Conservation (phyloP, 2,329 filamentous ascomycete genomes). For the Exophiala aquamarina region DNA sequence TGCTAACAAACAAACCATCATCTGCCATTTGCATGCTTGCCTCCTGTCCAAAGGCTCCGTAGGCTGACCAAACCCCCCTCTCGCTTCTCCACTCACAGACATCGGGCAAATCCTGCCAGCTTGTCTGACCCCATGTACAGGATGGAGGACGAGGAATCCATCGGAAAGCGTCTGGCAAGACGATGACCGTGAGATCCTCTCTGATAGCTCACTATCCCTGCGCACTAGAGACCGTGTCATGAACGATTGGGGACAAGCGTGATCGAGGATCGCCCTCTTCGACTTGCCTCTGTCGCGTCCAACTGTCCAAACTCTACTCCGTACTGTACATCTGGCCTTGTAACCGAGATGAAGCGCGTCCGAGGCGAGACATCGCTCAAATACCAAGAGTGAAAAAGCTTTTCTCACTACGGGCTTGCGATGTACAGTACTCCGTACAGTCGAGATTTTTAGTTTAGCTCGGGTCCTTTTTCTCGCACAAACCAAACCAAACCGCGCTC, state of each 20-base stretch:
- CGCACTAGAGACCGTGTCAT: neutral
- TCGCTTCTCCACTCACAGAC: no score
- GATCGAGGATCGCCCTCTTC: slow-evolving; percentile 23
- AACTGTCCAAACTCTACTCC: slow-evolving; percentile 8
- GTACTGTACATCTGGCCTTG: slow-evolving; percentile 10
- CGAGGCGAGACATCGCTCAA: slow-evolving; percentile 12
- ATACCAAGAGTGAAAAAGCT: no score
- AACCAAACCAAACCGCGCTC: no score
- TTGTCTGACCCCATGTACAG: no score
- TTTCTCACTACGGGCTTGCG: no score
- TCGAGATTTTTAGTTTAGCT: no score
- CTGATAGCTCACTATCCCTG: neutral
- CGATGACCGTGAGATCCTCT: neutral
- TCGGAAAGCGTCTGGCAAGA: neutral
- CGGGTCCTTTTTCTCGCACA: neutral
- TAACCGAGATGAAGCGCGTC: slow-evolving; percentile 23
- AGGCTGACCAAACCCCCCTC: no score
- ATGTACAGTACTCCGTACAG: no score
- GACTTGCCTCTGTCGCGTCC: slow-evolving; percentile 17
- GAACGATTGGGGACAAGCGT: slow-evolving; percentile 13
- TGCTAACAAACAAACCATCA: no score
- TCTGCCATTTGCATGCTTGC: no score
- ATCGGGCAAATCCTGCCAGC: no score
- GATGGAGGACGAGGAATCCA: neutral
- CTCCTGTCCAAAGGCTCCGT: no score